A percentile compares a stretch with the other conserved stretches of the same genome.
Conservation (phyloP, 2,329 filamentous ascomycete genomes). For the Trichoderma hamatum region DNA sequence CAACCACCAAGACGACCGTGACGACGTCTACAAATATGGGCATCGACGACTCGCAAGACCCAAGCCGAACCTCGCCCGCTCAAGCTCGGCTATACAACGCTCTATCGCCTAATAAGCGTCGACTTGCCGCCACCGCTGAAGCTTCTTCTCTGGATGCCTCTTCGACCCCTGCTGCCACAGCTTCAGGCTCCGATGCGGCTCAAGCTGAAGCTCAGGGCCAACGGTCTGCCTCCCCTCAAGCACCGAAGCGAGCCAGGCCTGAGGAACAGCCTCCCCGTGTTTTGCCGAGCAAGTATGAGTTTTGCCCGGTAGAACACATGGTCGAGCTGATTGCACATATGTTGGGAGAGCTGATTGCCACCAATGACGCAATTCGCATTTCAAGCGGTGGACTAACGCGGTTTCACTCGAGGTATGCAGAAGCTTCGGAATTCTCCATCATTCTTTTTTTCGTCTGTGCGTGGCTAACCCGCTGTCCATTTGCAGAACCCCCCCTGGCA, state of each 20-base stretch:
- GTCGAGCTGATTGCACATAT: slow-evolving; percentile 91
- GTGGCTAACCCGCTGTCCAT: slow-evolving; percentile 2
- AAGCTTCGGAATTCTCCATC: neutral
- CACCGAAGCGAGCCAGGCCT: slow-evolving; percentile 57
- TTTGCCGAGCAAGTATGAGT: slow-evolving; percentile 76
- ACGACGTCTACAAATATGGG: slow-evolving; percentile 8
- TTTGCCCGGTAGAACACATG: slow-evolving; percentile 80
- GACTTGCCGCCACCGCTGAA: slow-evolving; percentile 33
- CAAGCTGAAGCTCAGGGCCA: neutral
- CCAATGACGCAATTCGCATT: slow-evolving; percentile 83
- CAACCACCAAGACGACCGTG: neutral
- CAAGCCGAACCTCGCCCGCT: neutral
- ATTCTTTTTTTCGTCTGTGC: neutral
- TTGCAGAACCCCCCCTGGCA: slow-evolving; percentile 69
- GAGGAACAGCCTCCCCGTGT: slow-evolving; percentile 57
- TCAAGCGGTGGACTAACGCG: slow-evolving; percentile 81
- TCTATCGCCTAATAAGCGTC: slow-evolving; percentile 41
- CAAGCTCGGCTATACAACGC: slow-evolving; percentile 18
- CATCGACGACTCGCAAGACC: neutral
- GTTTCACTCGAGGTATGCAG: slow-evolving; percentile 82
- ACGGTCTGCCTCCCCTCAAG: slow-evolving; percentile 37
- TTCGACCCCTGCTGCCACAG: neutral
- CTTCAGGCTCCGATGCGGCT: neutral
- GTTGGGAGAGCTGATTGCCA: slow-evolving; percentile 90
- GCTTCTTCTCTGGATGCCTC: slow-evolving; percentile 3